Conservation (phyloP, 2,329 filamentous ascomycete species). For the Sarocladiaceae sp. region DNA sequence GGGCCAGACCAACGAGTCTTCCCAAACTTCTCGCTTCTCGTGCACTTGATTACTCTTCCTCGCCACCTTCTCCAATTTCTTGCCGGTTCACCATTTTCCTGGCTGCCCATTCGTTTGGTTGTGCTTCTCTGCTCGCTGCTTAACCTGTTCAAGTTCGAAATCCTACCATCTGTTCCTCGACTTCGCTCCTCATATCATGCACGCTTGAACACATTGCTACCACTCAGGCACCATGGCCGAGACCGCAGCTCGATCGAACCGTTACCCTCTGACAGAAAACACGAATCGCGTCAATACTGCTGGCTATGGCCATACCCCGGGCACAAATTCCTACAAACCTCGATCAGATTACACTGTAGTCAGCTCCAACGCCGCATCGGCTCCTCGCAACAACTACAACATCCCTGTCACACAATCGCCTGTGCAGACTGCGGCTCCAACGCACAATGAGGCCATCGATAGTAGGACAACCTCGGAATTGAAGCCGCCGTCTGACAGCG, state of each 20-base stretch:
- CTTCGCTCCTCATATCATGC: constrained; percentile 6
- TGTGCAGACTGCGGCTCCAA: constrained; percentile 5
- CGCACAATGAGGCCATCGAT: constrained; percentile 13
- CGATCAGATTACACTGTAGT: constrained; percentile 11
- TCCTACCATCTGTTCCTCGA: constrained; percentile 2
- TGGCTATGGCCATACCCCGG: constrained; percentile 22
- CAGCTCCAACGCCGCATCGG: constrained; percentile 15
- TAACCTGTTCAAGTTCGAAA: not conserved
- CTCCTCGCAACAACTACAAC: constrained; percentile 12
- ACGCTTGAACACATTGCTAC: constrained; percentile 7
- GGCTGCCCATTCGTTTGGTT: constrained; percentile 6
- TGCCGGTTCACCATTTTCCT: constrained; percentile 4
- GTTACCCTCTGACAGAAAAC: constrained; percentile 43
- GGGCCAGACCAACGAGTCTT: not conserved
- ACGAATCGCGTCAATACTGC: constrained; percentile 42
- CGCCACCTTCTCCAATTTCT: not conserved
- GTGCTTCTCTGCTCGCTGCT: not conserved
- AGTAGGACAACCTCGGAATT: constrained; percentile 19
- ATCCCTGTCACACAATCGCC: constrained; percentile 9
- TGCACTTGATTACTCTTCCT: constrained; percentile 1
- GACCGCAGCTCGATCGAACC: constrained; percentile 23
- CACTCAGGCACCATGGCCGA: constrained; percentile 25
- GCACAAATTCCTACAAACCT: constrained; percentile 25
- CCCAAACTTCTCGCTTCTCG: not conserved
- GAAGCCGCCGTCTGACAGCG: constrained; percentile 24